Conservation (phyloP, 768 basidiomycete species). For the Suillus occidentalis region DNA sequence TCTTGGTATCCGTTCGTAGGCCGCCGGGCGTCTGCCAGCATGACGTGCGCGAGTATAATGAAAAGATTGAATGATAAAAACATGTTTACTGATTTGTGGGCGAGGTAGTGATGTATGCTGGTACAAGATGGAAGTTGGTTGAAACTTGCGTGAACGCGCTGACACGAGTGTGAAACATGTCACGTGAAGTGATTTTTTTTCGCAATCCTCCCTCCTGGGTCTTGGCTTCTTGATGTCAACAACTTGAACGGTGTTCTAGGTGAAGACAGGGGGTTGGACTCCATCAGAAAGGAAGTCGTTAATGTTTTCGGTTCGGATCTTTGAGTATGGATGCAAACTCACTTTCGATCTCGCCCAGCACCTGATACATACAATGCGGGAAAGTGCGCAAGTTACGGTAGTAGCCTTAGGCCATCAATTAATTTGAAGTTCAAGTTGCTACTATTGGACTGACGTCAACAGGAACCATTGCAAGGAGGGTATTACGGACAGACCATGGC, state of each 20-base stretch:
- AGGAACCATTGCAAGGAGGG: not conserved
- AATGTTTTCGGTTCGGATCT: not conserved
- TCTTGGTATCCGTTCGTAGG: not conserved
- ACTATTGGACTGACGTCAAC: not conserved
- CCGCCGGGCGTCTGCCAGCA: not conserved
- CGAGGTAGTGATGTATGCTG: not conserved
- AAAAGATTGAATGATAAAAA: not conserved
- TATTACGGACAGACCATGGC: not conserved
- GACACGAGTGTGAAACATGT: not conserved
- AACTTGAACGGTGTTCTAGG: not conserved
- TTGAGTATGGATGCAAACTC: not conserved
- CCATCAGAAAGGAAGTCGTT: not conserved
- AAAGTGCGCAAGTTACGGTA: not conserved
- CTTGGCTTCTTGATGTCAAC: not conserved
- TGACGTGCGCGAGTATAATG: not conserved
- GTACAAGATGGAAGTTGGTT: not conserved
- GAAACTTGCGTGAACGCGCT: not conserved
- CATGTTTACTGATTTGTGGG: not conserved
- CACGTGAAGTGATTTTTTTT: constrained; percentile 24
- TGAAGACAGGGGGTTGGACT: not conserved
- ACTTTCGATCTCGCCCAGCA: not conserved
- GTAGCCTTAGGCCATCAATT: not conserved
- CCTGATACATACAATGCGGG: not conserved
- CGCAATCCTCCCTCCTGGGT: no score
- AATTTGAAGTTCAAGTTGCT: not conserved